Conservation (phyloP, 2,329 filamentous ascomycete genomes). For the Colletotrichum sansevieriae region DNA sequence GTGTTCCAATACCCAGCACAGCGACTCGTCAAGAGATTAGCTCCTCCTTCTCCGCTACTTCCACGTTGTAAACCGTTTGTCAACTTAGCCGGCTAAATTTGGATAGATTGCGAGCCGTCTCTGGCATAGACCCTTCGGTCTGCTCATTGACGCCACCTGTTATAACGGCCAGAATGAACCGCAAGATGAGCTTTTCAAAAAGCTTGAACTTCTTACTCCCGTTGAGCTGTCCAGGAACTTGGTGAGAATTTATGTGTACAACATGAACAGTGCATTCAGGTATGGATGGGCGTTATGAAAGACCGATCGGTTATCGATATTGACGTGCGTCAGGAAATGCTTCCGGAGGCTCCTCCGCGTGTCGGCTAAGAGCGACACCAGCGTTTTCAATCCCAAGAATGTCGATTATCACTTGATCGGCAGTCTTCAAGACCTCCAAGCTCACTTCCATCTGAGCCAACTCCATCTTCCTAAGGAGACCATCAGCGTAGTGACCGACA, state of each 20-base stretch:
- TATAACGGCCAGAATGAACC: constrained; percentile 77
- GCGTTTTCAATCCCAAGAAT: constrained; percentile 75
- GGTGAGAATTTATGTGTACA: constrained; percentile 75
- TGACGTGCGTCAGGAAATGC: constrained; percentile 63
- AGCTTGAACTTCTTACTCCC: constrained; percentile 72
- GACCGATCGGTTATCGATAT: neutral
- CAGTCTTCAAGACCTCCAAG: constrained; percentile 74
- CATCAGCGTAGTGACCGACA: constrained; percentile 76
- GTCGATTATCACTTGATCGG: constrained; percentile 76
- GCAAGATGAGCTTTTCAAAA: constrained; percentile 74
- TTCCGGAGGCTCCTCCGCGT: constrained; percentile 74
- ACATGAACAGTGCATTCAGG: constrained; percentile 80
- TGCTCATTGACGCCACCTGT: constrained; percentile 78
- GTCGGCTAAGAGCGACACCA: constrained; percentile 70
- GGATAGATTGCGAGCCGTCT: constrained; percentile 74
- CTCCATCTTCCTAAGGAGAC: constrained; percentile 78
- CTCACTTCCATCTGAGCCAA: constrained; percentile 75
- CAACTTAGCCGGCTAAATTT: neutral
- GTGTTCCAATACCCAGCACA: too few relatives aligned
- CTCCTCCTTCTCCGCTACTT: too few relatives aligned
- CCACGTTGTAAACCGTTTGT: neutral
- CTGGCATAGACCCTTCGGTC: constrained; percentile 77
- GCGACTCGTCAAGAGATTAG: neutral
- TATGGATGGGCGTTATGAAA: constrained; percentile 47
- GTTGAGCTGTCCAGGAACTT: constrained; percentile 71